Evolutionary conservation across 139 green algal genomes (phyloP).

Genomic region (Haematococcus sp.): DNA sequence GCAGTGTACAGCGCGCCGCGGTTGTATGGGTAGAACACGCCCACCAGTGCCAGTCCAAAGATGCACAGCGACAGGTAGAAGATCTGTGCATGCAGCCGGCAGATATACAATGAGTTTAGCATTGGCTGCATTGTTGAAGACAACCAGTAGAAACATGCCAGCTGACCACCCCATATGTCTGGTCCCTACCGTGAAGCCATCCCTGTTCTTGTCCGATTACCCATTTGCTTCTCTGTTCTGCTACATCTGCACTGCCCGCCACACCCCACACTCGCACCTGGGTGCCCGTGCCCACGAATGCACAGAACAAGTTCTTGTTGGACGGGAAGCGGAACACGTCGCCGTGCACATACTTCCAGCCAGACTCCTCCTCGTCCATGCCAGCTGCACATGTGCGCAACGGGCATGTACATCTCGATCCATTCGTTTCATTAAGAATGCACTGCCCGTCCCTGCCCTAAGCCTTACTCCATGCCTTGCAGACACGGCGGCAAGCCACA

Average conservation of each 20-base stretch:
- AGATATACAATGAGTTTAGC: no score
- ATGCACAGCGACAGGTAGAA: constrained; percentile 54
- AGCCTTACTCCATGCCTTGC: neutral
- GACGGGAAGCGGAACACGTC: constrained; percentile 91
- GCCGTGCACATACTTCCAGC: constrained; percentile 92
- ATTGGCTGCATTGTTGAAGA: no score
- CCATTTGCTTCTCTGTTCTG: no score
- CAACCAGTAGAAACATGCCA: no score
- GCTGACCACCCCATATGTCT: no score
- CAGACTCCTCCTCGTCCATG: constrained; percentile 62
- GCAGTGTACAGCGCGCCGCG: constrained; percentile 82
- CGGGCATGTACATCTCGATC: no score
- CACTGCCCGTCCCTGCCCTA: neutral
- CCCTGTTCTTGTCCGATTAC: no score
- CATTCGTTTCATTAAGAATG: no score
- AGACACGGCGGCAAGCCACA: no score
- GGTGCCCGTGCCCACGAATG: constrained; percentile 79
- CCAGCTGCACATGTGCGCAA: constrained; percentile 21
- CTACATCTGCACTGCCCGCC: no score
- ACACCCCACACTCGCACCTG: no score
- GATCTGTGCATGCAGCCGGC: constrained; percentile 20
- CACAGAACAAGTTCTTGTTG: constrained; percentile 73
- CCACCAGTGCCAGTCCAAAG: constrained; percentile 81
- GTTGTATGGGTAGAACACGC: constrained; percentile 92
- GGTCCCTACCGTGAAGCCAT: no score